Evolutionary conservation across 352 stramenopile species (phyloP).

Genomic region (Phytopythium oedochilum): DNA sequence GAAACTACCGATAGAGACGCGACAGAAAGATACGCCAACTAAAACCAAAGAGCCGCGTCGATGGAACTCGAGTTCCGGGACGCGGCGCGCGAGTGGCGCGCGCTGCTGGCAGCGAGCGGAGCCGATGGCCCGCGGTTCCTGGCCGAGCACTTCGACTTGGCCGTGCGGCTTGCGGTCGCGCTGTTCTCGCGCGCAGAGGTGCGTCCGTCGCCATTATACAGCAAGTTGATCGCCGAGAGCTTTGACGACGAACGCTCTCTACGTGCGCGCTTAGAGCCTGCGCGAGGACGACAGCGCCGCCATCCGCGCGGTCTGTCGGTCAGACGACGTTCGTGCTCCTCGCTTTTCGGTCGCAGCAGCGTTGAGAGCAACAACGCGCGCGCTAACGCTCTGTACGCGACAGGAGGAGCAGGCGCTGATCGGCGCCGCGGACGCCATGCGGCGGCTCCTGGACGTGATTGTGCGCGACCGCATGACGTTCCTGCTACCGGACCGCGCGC

Average conservation of each 20-base stretch:
- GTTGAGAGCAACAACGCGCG: too few relatives aligned
- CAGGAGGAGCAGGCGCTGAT: slow-evolving; percentile 42
- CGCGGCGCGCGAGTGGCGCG: slow-evolving; percentile 33
- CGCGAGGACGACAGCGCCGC: slow-evolving; percentile 2
- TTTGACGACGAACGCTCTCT: too few relatives aligned
- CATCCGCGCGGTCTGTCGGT: slow-evolving; percentile 1
- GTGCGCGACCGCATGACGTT: slow-evolving; percentile 51
- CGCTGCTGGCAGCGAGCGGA: slow-evolving; percentile 22
- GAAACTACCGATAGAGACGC: too few relatives aligned
- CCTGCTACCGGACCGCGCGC: slow-evolving; percentile 19
- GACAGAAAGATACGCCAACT: neutral
- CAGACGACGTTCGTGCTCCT: slow-evolving; percentile 6
- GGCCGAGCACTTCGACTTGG: slow-evolving; percentile 15
- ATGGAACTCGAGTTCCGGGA: slow-evolving; percentile 21
- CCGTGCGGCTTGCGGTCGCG: slow-evolving; percentile 28
- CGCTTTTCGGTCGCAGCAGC: too few relatives aligned
- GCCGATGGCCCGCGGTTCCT: neutral
- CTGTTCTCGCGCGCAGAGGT: slow-evolving; percentile 18
- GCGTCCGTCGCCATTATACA: slow-evolving; percentile 2
- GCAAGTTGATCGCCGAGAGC: too few relatives aligned
- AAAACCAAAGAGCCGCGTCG: too few relatives aligned
- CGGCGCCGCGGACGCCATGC: slow-evolving; percentile 26
- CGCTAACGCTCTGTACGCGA: neutral
- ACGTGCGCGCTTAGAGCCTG: too few relatives aligned
- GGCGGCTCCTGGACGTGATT: slow-evolving; percentile 35